Evolutionary conservation across 176 grass and related monocot species (phyloP).

Genomic region (Oryza coarctata): DNA sequence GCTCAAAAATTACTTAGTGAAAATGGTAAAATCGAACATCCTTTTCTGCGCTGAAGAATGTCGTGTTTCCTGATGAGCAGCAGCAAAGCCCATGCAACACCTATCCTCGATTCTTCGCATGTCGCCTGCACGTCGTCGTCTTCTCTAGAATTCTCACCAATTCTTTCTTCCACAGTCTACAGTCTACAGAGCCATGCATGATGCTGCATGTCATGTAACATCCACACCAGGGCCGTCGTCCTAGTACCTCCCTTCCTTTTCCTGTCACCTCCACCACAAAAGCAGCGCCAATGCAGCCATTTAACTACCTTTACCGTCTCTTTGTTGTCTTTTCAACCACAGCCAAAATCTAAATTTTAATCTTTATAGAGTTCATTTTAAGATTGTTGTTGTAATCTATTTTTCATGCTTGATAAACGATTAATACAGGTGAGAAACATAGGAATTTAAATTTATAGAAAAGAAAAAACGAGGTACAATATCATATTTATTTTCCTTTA

Average conservation of each 20-base stretch:
- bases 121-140: background rate
- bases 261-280: background rate
- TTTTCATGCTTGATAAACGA: too few species aligned
- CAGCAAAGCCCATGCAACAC: background rate
- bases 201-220: background rate
- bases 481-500: too few species aligned
- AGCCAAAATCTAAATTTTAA: too few species aligned
- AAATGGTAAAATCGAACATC: background rate
- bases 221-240: background rate
- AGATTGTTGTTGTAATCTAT: too few species aligned
- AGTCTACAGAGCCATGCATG: background rate
- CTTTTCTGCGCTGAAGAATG: background rate
- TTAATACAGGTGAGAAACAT: too few species aligned
- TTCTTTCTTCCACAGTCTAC: background rate
- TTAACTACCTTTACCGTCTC: too few species aligned
- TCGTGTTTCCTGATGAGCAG: background rate
- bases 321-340: too few species aligned
- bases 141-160: background rate
- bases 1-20: too few species aligned
- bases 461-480: too few species aligned
- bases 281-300: background rate
- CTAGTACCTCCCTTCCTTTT: background rate
- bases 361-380: too few species aligned
- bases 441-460: too few species aligned
- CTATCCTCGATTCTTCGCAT: background rate